These are phyloP conservation scores for Aspergillus ochraceus DNA, from an alignment of 2,329 filamentous ascomycete species.

Conservation along the genomic window DNA sequence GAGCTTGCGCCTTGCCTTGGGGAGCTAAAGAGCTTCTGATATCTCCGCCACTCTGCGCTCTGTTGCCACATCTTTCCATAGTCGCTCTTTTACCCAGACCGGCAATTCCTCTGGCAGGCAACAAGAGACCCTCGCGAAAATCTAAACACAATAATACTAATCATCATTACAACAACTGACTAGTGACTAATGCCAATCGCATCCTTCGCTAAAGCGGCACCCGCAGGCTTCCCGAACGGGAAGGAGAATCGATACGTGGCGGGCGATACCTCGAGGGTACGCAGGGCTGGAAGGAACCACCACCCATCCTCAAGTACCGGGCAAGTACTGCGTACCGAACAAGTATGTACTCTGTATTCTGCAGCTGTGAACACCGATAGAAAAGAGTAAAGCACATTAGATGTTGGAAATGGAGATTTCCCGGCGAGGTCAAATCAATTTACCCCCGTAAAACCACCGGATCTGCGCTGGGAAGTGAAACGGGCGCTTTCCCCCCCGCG, in stretches of 20 bases:
- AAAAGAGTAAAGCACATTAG: no score
- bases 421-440: no score
- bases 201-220: neutral
- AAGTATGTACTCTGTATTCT: neutral
- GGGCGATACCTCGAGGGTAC: neutral
- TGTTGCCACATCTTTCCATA: neutral
- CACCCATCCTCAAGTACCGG: neutral
- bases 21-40: no score
- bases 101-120: neutral
- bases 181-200: neutral
- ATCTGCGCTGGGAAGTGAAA: no score
- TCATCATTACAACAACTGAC: no score
- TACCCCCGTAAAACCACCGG: no score
- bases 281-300: neutral
- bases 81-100: neutral
- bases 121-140: no score
- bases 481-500: no score
- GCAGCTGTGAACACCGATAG: neutral
- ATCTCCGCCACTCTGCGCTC: neutral
- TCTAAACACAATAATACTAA: no score
- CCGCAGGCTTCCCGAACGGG: neutral
- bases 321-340: neutral
- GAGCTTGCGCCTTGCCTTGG: no score
- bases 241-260: neutral
- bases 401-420: no score